Conservation (phyloP, 2,329 filamentous ascomycete species). For the Rosellinia necatrix region DNA sequence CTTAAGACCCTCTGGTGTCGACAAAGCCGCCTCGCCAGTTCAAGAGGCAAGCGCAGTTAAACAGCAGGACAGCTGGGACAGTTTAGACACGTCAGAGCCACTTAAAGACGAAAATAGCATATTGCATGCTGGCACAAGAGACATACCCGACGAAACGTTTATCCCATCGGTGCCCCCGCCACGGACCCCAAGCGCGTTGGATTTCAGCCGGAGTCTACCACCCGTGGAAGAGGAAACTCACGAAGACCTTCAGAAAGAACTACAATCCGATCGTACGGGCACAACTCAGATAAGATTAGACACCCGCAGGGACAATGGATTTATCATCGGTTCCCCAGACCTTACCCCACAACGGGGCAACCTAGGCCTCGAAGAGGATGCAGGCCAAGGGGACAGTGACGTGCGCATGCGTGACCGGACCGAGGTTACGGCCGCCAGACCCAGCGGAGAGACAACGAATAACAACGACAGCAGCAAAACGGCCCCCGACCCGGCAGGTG, state of each 20-base stretch:
- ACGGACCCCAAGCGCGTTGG: constrained; percentile 39
- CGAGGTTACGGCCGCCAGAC: constrained; percentile 38
- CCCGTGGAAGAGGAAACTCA: constrained; percentile 57
- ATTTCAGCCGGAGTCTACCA: constrained; percentile 52
- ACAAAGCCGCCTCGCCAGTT: constrained; percentile 9
- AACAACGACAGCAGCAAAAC: constrained; percentile 38
- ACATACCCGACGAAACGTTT: constrained; percentile 6
- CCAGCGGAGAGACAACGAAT: constrained; percentile 28
- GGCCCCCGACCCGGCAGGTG: constrained; percentile 48
- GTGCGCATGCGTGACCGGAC: constrained; percentile 57
- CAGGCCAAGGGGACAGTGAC: constrained; percentile 58
- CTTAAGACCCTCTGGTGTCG: constrained; percentile 12
- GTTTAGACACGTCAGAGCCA: constrained; percentile 37
- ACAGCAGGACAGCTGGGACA: constrained; percentile 37
- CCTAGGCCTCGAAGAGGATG: constrained; percentile 39
- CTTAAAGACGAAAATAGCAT: constrained; percentile 10
- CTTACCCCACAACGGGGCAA: constrained; percentile 44
- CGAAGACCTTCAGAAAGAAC: constrained; percentile 49
- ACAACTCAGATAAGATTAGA: constrained; percentile 40
- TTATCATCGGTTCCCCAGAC: constrained; percentile 52
- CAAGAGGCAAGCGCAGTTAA: constrained; percentile 26
- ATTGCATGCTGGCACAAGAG: background rate
- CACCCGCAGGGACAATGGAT: constrained; percentile 55
- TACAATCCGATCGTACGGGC: constrained; percentile 27
- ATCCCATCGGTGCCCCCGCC: constrained; percentile 31